phyloP scores from a whole-genome alignment of 768 basidiomycete species.

The Lactarius sp. region DNA sequence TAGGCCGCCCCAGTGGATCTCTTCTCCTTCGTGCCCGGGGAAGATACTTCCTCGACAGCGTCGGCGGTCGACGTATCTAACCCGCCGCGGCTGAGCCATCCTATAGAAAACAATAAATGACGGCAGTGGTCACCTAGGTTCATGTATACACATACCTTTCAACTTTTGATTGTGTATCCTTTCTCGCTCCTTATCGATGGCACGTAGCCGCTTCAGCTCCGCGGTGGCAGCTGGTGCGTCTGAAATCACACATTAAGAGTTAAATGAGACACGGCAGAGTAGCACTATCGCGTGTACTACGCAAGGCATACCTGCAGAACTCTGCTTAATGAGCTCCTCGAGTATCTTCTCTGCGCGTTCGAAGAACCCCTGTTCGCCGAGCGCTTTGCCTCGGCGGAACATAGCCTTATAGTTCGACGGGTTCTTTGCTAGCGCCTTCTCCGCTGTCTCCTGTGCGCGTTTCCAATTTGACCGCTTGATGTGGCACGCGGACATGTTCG shows the following conservation, averaged over 20 bases:
- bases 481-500: constrained; percentile 83
- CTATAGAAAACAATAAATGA: constrained; percentile 6
- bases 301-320: constrained; percentile 46
- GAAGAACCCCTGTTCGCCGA: constrained; percentile 70
- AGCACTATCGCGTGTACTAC: neutral
- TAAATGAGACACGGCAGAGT: neutral
- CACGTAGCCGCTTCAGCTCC: constrained; percentile 58
- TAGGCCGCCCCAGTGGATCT: neutral
- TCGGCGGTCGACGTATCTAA: constrained; percentile 11
- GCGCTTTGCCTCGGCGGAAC: constrained; percentile 76
- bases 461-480: constrained; percentile 77
- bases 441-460: constrained; percentile 73
- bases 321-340: constrained; percentile 59
- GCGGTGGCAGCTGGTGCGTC: constrained; percentile 56
- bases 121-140: neutral
- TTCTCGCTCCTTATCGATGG: constrained; percentile 63
- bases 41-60: constrained; percentile 12
- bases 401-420: constrained; percentile 71
- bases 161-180: constrained; percentile 62
- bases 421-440: constrained; percentile 76
- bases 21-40: constrained; percentile 9
- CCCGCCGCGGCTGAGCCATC: constrained; percentile 20
- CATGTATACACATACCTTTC: constrained; percentile 46
- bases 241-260: constrained; percentile 27
- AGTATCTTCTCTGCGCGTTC: constrained; percentile 67